Base-by-base conservation (phyloP, 2,329 filamentous ascomycete genomes). In the Rutstroemia sp. region DNA sequence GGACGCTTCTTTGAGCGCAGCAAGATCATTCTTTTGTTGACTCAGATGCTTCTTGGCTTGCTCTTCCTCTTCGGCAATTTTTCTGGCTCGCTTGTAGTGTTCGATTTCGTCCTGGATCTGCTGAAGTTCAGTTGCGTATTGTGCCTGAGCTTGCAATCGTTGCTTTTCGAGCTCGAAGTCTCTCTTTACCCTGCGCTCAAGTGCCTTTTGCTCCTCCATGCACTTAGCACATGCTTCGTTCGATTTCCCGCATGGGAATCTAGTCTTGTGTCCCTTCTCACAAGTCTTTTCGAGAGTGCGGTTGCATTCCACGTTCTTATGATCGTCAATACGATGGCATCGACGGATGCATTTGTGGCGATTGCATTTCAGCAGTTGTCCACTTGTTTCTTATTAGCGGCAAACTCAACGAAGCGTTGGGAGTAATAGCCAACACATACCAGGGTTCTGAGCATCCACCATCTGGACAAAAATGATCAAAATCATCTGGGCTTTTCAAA, bases 391-490 rank as follows among this genome's bases (percentile, higher is more conserved):
- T 27, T 27, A 27, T 27, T 14, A 8, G 19, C 16, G 27, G 9
- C 30, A 5, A 12, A 16, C 48, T 69, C 56, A 63, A 57, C 47
- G 59, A 54, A 42, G n/a, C n/a, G 19, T 19, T 42, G 25, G 25
- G 25, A 17, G 39, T 4, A 42, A 42, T 42, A 41, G 30, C 17
- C 5, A 34, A 8, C 52, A 70, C 75, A 68, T 72, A 85, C 82
- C 87, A 91, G 19, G 73, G 74, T 49, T 81, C 73, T 0, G 72
- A 71, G 60, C 87, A 91, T 0, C 88, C 88, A 5, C 88, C 87
- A 65, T 90, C 85, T 0, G 86, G 87, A 42, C 80, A 86, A 19
- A 78, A 69, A 0, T 58, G 66, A 2, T 83, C 78, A 63, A 91
- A 91, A 45, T 88, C 81, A 0, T 76, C 66, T 0, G 78, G 75